A percentile compares a stretch with the other conserved stretches of the same genome.
Conservation (phyloP, 352 stramenopile species). For the Globisporangium yorkense region DNA sequence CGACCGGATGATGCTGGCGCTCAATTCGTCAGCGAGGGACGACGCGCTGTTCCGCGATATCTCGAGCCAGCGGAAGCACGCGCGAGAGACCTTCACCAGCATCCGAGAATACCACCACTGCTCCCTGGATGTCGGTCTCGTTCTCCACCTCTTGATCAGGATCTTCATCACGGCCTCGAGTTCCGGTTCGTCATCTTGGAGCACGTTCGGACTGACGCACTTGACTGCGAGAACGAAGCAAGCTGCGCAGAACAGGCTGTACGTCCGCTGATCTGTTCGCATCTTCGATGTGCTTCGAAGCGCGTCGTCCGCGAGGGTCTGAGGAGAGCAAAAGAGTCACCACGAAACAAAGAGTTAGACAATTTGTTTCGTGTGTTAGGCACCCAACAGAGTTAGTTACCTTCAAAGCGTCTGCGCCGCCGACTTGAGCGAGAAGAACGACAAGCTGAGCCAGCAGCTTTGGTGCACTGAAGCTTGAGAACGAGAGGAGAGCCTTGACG, state of each 20-base stretch:
- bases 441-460: slow-evolving; percentile 26
- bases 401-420: slow-evolving; percentile 34
- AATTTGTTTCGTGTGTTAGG: not conserved
- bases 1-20: slow-evolving; percentile 6
- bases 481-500: slow-evolving; percentile 29
- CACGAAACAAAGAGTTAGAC: not conserved
- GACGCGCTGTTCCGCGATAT: not conserved
- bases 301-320: slow-evolving; percentile 21
- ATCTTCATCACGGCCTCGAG: slow-evolving; percentile 5
- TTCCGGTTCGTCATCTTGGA: not conserved
- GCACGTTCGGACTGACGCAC: not conserved
- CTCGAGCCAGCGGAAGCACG: slow-evolving; percentile 9
- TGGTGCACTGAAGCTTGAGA: slow-evolving; percentile 16
- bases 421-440: slow-evolving; percentile 26
- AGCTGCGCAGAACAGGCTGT: slow-evolving; percentile 35
- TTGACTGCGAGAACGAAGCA: slow-evolving; percentile 34
- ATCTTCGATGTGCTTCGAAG: slow-evolving; percentile 15
- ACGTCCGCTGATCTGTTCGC: slow-evolving; percentile 14
- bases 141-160: slow-evolving; percentile 3
- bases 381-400: slow-evolving; percentile 9
- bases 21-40: slow-evolving; percentile 8
- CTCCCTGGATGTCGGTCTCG: not conserved
- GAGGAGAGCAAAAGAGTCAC: not conserved
- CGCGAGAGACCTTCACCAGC: slow-evolving; percentile 14
- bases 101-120: slow-evolving; percentile 9